Evolutionary conservation across 495 filamentous ascomycete genomes (phyloP), one percentile per base, ranked within the genome.

Genomic region (Pyrenopolyporus hunteri): DNA sequence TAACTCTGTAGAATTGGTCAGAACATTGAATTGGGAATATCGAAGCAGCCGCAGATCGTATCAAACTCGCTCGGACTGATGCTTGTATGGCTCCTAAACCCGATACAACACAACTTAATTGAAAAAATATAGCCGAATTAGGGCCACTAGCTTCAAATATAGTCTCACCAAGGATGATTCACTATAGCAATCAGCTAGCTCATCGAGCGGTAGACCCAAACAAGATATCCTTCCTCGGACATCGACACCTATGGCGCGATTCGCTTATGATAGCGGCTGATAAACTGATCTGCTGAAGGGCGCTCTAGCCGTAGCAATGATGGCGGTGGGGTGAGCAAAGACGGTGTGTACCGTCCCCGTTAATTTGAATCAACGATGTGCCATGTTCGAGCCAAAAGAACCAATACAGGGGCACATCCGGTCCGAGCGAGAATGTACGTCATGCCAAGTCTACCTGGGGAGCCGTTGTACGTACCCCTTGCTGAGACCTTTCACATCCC

Each of bases 391-490:
- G 29, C 17, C 20, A 14, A 40, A 17, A 14, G n/a, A n/a, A n/a
- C 11, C 22, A 40, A 35, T 29, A 32, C 3, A 23, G 32, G 25
- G 32, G 46, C 33, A 35, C 45, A 64, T 49, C 35, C 37, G 51
- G 52, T 42, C 63, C 66, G 63, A 63, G 66, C 69, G 63, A 69
- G 66, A 52, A 68, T 63, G 51, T 33, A 63, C 35, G 40, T 45
- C 17, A 40, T 22, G 51, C 50, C 16, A 37, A 63, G 57, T 68
- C 70, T 80, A 98, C 81, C 87, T 89, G 63, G 95, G 95, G 83
- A 98, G 91, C 91, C 91, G 90, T 74, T 87, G 85, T 82, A 98
- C 95, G 87, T 99, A 99, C 95, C 94, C 95, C 92, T 93, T 94
- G 78, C 89, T 93, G 68, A 87, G 76, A 47, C 94, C 93, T 75